These are phyloP conservation scores for Schwanniomyces pseudopolymorphus DNA, from an alignment of 805 yeast genomes.

Conservation along the genomic window DNA sequence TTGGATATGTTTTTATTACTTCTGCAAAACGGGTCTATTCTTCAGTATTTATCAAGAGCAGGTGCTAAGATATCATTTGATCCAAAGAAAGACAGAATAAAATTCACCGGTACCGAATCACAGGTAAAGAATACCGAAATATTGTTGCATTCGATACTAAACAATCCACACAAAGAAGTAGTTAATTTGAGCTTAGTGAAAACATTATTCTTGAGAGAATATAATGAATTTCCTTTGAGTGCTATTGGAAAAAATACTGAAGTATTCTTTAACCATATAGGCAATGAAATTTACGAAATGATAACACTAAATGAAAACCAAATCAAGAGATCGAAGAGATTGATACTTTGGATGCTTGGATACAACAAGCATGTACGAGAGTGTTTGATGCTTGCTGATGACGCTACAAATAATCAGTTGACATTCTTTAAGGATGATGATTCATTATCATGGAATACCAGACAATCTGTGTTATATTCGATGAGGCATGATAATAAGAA, in stretches of 20 bases:
- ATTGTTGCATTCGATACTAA: slow-evolving; percentile 31
- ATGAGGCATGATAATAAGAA: slow-evolving; percentile 5
- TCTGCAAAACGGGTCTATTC: slow-evolving; percentile 36
- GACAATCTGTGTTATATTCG: slow-evolving; percentile 17
- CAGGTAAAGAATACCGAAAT: slow-evolving; percentile 47
- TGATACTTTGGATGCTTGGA: slow-evolving; percentile 39
- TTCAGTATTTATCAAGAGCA: slow-evolving; percentile 39
- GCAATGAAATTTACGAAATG: slow-evolving; percentile 28
- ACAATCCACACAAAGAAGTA: slow-evolving; percentile 22
- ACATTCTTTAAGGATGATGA: slow-evolving; percentile 32
- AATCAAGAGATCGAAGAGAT: slow-evolving; percentile 34
- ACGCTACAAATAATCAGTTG: slow-evolving; percentile 7
- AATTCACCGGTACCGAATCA: slow-evolving; percentile 38
- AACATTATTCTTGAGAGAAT: slow-evolving; percentile 25
- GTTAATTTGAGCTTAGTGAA: slow-evolving; percentile 31
- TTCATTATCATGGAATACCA: slow-evolving; percentile 30
- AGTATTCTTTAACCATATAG: slow-evolving; percentile 30
- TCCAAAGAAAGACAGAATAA: slow-evolving; percentile 22
- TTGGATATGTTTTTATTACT: slow-evolving; percentile 42
- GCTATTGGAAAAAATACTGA: slow-evolving; percentile 31
- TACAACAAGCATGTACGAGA: slow-evolving; percentile 26
- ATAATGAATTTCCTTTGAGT: slow-evolving; percentile 22
- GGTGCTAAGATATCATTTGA: slow-evolving; percentile 41
- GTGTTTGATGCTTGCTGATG: slow-evolving; percentile 16
- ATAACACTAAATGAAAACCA: slow-evolving; percentile 26